Conservation (phyloP, 163 green algal genomes). For the Chlamydomonas reinhardtii region DNA sequence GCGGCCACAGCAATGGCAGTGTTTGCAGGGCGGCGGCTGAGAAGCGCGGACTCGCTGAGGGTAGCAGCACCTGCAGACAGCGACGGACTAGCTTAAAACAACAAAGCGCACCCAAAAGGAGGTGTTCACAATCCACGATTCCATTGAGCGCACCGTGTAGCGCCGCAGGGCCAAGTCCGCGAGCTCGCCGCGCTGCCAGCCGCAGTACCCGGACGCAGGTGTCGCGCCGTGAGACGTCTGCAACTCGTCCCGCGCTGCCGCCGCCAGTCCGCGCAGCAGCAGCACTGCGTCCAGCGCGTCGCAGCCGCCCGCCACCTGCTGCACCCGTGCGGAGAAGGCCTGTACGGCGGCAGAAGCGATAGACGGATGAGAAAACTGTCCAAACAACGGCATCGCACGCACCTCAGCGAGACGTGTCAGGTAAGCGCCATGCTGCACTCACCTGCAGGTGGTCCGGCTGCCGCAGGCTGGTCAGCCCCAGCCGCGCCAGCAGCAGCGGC, state of each 20-base stretch:
- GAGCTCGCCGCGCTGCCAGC: conserved; percentile 5
- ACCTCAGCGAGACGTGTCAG: no score
- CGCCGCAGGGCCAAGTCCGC: conserved; percentile 13
- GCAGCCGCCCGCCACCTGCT: neutral
- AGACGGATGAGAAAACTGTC: no score
- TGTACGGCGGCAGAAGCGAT: no score
- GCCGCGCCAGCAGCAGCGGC: conserved; percentile 17
- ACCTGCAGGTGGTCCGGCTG: no score
- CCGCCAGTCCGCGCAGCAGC: conserved; percentile 32
- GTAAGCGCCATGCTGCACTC: no score
- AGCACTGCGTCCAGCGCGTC: conserved; percentile 23
- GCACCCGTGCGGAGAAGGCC: neutral
- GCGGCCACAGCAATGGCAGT: neutral
- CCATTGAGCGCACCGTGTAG: neutral
- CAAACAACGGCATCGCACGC: no score
- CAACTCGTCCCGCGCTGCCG: neutral
- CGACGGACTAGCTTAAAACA: no score
- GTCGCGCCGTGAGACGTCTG: neutral
- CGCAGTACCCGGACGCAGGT: no score
- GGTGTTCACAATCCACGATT: no score
- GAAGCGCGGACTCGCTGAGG: neutral
- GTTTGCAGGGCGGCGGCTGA: neutral
- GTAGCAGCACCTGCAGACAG: neutral
- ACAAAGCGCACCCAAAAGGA: no score
- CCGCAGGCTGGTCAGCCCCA: neutral